phyloP scores from a whole-genome alignment of 371 early-diverging fungal genomes.

The Dinochytrium kinnereticum region DNA sequence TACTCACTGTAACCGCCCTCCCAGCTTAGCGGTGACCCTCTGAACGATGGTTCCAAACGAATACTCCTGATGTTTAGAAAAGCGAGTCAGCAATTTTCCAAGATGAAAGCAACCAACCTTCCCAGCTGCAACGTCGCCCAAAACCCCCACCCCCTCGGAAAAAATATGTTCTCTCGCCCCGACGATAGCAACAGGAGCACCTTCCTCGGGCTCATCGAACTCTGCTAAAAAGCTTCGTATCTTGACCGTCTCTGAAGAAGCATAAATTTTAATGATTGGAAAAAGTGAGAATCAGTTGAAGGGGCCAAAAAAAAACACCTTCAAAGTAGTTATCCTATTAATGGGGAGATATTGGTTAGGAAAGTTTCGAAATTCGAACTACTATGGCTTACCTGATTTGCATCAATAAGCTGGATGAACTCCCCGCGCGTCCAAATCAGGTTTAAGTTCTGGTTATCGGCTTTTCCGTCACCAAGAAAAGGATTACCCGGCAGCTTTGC shows the following conservation, averaged over 20 bases:
- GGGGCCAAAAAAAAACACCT: slow-evolving; percentile 14
- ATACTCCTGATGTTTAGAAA: slow-evolving; percentile 65
- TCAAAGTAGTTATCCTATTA: slow-evolving; percentile 74
- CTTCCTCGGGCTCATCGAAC: slow-evolving; percentile 65
- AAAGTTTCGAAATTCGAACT: neutral
- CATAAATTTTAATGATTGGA: neutral
- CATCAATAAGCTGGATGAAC: slow-evolving; percentile 71
- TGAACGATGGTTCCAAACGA: slow-evolving; percentile 89
- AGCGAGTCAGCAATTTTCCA: neutral
- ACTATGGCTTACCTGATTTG: slow-evolving; percentile 58
- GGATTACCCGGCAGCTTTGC: slow-evolving; percentile 88
- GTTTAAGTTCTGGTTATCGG: slow-evolving; percentile 81
- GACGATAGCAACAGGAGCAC: slow-evolving; percentile 85
- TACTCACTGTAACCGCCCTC: slow-evolving; percentile 55
- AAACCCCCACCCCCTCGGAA: slow-evolving; percentile 84
- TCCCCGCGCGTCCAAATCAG: slow-evolving; percentile 80
- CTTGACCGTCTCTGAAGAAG: slow-evolving; percentile 76
- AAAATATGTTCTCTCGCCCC: slow-evolving; percentile 92
- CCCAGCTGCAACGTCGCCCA: slow-evolving; percentile 91
- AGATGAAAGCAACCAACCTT: slow-evolving; percentile 40
- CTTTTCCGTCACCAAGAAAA: slow-evolving; percentile 76
- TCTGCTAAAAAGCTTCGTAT: slow-evolving; percentile 85
- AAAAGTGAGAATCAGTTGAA: neutral
- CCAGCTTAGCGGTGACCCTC: slow-evolving; percentile 85
- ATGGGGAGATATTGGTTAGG: slow-evolving; percentile 46